Percentiles rank a stretch among this genome's conserved stretches.
These are phyloP conservation scores for Coffea canephora DNA, from an alignment of 257 asterid species.

Conservation along the genomic window DNA sequence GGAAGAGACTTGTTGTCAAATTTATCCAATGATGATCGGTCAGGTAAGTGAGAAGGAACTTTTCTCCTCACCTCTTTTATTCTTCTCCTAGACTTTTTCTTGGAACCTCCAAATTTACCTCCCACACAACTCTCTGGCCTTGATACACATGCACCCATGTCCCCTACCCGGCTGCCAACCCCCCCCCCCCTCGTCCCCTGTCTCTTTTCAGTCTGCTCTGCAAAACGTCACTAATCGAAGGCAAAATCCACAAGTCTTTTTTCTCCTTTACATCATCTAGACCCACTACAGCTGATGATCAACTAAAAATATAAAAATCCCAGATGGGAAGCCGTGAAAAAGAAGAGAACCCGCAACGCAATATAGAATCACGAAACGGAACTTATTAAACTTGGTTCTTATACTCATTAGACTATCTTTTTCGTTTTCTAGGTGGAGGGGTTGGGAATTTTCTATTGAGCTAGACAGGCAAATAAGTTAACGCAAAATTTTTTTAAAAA, in stretches of 20 bases:
- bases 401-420: too few relatives aligned
- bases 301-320: not conserved
- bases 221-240: not conserved
- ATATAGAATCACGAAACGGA: conserved; percentile 30
- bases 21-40: conserved; percentile 58
- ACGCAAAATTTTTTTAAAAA: too few relatives aligned
- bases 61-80: conserved; percentile 40
- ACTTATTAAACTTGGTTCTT: not conserved
- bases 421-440: too few relatives aligned
- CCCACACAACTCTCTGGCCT: conserved; percentile 62
- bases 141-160: conserved; percentile 92
- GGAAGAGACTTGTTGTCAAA: conserved; percentile 60
- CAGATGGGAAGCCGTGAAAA: conserved; percentile 11
- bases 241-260: not conserved
- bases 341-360: conserved; percentile 20
- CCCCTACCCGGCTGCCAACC: not conserved
- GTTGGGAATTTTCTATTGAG: too few relatives aligned
- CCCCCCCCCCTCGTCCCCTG: conserved; percentile 51
- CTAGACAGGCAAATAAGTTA: too few relatives aligned
- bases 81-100: conserved; percentile 48
- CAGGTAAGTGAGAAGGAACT: conserved; percentile 45
- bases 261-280: not conserved
- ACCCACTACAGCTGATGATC: conserved; percentile 14
- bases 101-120: conserved; percentile 35
- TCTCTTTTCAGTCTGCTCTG: not conserved